A percentile compares a stretch with the other conserved stretches of the same genome.
These are phyloP conservation scores for Solanum chiquidenum DNA, from an alignment of 257 asterid species.

Conservation along the genomic window DNA sequence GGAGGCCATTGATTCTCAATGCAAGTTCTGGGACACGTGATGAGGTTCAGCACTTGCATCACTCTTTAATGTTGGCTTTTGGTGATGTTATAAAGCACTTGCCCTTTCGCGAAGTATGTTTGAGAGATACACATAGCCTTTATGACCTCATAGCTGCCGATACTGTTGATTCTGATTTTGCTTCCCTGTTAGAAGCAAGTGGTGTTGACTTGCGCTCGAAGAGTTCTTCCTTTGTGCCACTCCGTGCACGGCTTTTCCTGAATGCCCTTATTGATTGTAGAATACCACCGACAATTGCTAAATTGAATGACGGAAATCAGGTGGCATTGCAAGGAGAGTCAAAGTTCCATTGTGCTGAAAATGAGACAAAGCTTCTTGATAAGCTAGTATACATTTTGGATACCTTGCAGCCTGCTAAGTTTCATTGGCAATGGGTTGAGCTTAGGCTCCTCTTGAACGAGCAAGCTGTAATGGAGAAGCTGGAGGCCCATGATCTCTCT, in stretches of 20 bases:
- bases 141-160: conserved; percentile 67
- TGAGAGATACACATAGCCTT: conserved; percentile 69
- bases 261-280: conserved; percentile 80
- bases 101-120: conserved; percentile 90
- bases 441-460: conserved; percentile 89
- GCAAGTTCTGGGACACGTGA: conserved; percentile 58
- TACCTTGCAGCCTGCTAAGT: conserved; percentile 90
- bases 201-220: conserved; percentile 52
- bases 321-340: conserved; percentile 45
- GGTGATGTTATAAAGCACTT: conserved; percentile 79
- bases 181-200: conserved; percentile 56
- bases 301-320: conserved; percentile 47
- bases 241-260: conserved; percentile 85
- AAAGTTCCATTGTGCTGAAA: conserved; percentile 53
- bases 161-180: conserved; percentile 72
- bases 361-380: conserved; percentile 52
- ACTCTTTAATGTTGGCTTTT: conserved; percentile 38
- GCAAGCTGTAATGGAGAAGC: conserved; percentile 77
- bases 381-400: conserved; percentile 76
- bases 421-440: conserved; percentile 99
- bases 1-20: conserved; percentile 65
- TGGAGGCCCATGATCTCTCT: conserved; percentile 56
- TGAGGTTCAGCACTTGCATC: conserved; percentile 63
- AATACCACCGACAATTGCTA: conserved; percentile 41
- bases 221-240: conserved; percentile 81